These are phyloP conservation scores for Phaseolus coccineus DNA, from an alignment of 331 rosid species.

Conservation along the genomic window DNA sequence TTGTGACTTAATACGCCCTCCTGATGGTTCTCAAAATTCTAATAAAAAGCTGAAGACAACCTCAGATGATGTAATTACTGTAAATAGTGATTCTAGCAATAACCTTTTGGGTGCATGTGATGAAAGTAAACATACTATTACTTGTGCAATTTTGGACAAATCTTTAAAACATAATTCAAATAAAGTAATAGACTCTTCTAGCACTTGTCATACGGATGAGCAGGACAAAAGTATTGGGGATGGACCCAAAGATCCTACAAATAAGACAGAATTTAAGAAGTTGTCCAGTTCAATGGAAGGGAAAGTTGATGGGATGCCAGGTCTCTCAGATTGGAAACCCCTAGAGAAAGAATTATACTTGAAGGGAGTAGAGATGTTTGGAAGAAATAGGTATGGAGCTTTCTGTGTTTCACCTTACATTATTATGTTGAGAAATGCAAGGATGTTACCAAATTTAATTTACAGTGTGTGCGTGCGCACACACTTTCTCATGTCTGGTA, in stretches of 20 bases:
- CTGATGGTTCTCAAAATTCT: conserved; percentile 57
- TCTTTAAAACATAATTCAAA: conserved; percentile 49
- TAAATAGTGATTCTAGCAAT: conserved; percentile 48
- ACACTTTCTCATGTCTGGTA: conserved; percentile 30
- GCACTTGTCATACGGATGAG: conserved; percentile 55
- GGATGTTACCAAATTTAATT: conserved; percentile 32
- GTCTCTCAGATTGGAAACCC: conserved; percentile 75
- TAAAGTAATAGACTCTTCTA: conserved; percentile 51
- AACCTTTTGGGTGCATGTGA: conserved; percentile 49
- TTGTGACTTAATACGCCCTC: conserved; percentile 47
- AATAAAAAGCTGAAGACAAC: conserved; percentile 70
- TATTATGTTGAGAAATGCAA: conserved; percentile 32
- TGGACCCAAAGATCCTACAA: conserved; percentile 50
- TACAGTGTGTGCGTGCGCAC: conserved; percentile 3
- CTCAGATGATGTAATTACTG: conserved; percentile 59
- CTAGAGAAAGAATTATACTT: conserved; percentile 87
- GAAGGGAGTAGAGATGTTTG: conserved; percentile 97
- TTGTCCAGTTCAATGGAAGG: conserved; percentile 49
- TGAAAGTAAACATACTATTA: conserved; percentile 47
- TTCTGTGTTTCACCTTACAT: conserved; percentile 22
- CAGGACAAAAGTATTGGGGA: conserved; percentile 44
- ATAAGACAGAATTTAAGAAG: conserved; percentile 51
- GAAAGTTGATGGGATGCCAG: conserved; percentile 51
- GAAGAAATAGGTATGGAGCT: conserved; percentile 78
- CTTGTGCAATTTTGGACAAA: conserved; percentile 43